These are phyloP conservation scores for Cercospora citrullina DNA, from an alignment of 2,329 filamentous ascomycete species.

Conservation along the genomic window DNA sequence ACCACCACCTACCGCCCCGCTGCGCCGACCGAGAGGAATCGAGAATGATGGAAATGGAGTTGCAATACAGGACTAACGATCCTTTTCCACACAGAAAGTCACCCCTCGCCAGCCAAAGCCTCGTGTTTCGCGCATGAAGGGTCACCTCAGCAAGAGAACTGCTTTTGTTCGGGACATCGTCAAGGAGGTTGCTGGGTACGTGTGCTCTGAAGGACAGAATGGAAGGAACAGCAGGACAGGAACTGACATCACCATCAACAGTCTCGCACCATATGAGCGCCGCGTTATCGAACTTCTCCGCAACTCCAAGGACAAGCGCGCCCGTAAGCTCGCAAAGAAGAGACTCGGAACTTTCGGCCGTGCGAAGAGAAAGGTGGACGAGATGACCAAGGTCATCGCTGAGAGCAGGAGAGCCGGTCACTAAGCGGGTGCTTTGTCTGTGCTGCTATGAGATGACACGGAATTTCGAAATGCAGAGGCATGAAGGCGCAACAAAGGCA, in stretches of 20 bases:
- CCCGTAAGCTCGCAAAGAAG: conserved; percentile 99
- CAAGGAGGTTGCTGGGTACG: conserved; percentile 95
- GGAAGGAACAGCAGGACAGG: background rate
- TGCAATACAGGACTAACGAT: conserved; percentile 27
- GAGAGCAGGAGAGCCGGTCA: conserved; percentile 81
- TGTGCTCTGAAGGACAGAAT: conserved; percentile 10
- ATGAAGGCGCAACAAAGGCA: conserved; percentile 26
- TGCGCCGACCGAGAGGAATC: conserved; percentile 12
- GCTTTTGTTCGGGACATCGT: conserved; percentile 96
- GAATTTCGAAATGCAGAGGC: conserved; percentile 21
- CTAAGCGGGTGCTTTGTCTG: conserved; percentile 48
- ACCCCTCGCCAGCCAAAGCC: conserved; percentile 53
- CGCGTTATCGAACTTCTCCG: conserved; percentile 98
- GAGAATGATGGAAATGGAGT: conserved; percentile 11
- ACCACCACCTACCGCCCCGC: conserved; percentile 1
- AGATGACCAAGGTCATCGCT: conserved; percentile 96
- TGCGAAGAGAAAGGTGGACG: conserved; percentile 99
- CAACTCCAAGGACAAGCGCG: conserved; percentile 99
- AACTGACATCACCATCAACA: conserved; percentile 31
- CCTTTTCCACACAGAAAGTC: conserved; percentile 46
- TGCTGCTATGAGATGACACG: conserved; percentile 21
- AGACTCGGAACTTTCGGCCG: conserved; percentile 98
- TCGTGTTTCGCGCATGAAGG: conserved; percentile 72
- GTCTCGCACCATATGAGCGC: conserved; percentile 71
- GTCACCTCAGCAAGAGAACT: conserved; percentile 93